Evolutionary conservation across 192 early-diverging fungal species (phyloP), one percentile per base, ranked within the genome.

Genomic region (Kappamyces sp.): DNA sequence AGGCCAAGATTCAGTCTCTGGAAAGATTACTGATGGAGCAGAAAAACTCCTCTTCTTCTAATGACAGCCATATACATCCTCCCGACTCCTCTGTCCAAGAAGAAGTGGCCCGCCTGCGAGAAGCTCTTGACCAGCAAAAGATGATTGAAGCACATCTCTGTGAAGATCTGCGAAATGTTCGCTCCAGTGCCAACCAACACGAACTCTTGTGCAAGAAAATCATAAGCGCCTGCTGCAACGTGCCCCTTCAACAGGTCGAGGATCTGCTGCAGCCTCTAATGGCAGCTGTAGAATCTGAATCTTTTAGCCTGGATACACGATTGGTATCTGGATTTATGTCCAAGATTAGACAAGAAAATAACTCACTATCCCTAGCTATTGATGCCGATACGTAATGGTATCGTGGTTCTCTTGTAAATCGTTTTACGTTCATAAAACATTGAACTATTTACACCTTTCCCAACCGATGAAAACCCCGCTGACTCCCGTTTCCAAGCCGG

Each of bases 221-320:
- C 37, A 92, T 94, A 68, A 82, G 90, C 4, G 80, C 83, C 31
- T 92, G 91, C 66, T 94, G 91, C 63, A 80, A 86, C 58, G 83
- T 94, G 32, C 74, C 79, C 10, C 61, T 89, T 10, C 88, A 86
- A 1, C 75, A 86, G 39, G 88, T 97, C 1, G 90, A 91, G 54
- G 74, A 82, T 15, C 76, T 90, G 74, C 68, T 94, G 10, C 80
- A 79, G 7, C 84, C 84, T 2, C 60, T 97, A 32, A 73, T 89
- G 5, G 57, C 78, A 33, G 94, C 91, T 1, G 86, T 94, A 4
- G 90, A 94, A 52, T 72, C 78, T 40, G 89, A 89, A 46, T 70
- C 72, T 35, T 64, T 63, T 10, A 59, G 62, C 36, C 39, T 67
- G 44, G 71, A 71, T 57, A 47, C 65, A 42, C 32, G 51, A 1